These are phyloP conservation scores for Arthrobotrys pseudoclavata DNA, from an alignment of 2,329 filamentous ascomycete species.

Conservation along the genomic window DNA sequence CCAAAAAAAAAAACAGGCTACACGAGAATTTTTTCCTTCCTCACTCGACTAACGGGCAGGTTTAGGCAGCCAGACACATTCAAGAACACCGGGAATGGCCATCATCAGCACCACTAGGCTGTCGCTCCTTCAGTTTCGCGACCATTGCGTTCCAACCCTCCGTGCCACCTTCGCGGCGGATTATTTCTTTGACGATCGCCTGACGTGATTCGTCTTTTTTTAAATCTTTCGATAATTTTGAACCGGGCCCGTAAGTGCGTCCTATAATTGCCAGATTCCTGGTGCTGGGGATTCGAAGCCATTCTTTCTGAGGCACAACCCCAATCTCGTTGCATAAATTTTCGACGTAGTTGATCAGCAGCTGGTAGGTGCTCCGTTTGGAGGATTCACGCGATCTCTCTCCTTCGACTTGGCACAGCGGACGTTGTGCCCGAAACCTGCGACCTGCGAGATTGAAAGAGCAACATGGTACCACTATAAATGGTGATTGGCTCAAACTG, in stretches of 20 bases:
- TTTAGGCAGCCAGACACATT: conserved; percentile 34
- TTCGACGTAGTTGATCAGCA: conserved; percentile 82
- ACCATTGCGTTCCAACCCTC: conserved; percentile 50
- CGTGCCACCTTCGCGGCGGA: conserved; percentile 46
- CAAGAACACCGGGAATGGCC: conserved; percentile 30
- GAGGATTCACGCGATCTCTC: conserved; percentile 36
- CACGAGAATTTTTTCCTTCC: conserved; percentile 1
- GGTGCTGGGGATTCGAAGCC: conserved; percentile 91
- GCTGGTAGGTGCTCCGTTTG: conserved; percentile 76
- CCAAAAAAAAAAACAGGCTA: conserved; percentile 4
- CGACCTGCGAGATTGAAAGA: conserved; percentile 81
- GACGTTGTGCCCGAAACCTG: conserved; percentile 75
- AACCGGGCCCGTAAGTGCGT: conserved; percentile 65
- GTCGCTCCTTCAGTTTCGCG: conserved; percentile 22
- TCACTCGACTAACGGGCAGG: conserved; percentile 1
- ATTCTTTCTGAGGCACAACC: conserved; percentile 83
- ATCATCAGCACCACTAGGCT: conserved; percentile 22
- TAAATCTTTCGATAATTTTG: neutral
- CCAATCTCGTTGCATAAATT: conserved; percentile 79
- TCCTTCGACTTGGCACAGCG: conserved; percentile 59
- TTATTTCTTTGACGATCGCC: conserved; percentile 31
- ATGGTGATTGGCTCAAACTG: conserved; percentile 79
- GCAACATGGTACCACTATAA: conserved; percentile 95
- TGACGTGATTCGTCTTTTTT: conserved; percentile 15
- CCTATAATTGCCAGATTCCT: conserved; percentile 87